Evolutionary conservation across 306 rosid species (phyloP), one percentile per base, ranked within the genome.

Genomic region (Pueraria montana): DNA sequence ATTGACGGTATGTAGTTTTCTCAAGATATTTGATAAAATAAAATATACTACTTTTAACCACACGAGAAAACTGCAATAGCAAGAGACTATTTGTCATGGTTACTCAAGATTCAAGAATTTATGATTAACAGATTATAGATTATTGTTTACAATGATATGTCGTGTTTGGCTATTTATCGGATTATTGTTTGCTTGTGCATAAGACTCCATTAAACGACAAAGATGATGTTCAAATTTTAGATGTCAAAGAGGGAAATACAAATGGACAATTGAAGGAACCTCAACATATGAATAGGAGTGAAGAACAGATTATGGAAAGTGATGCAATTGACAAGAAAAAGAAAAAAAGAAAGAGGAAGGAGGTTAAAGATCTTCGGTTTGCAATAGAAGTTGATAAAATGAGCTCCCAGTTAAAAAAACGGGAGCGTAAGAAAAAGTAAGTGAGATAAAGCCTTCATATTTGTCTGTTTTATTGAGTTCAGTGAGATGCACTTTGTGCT

Each of bases 341-440:
- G 91, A 90, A 84, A 78, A 95, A 93, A 63, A 87, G 93, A 45
- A 95, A 95, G 92, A 90, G 97, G 71, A 92, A 83, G 68, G 87
- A 87, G 81, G 94, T 91, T 70, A 83, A 83, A 45, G 98, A 95
- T 83, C 97, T 89, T 62, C 91, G 98, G 80, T 95, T 95, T 89
- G 92, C 78, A 64, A 71, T 63, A 23, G 85, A 79, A 10, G 23
- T 65, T 77, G 90, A 90, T 82, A 81, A 87, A 73, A 80, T 91
- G 0, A 87, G 18, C 18, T 45, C 86, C 17, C 83, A 91, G 81
- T 68, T 84, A 63, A 95, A 90, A 80, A 89, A 75, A 75, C 56
- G 49, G 61, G 94, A 93, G 70, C 97, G 93, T 6, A 89, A 82
- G 91, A 95, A 92, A 86, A 92, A 89, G 99, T 92, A 87, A 74